Evolutionary conservation across 352 stramenopile species (phyloP).

Genomic region (Phytophthora kernoviae): DNA sequence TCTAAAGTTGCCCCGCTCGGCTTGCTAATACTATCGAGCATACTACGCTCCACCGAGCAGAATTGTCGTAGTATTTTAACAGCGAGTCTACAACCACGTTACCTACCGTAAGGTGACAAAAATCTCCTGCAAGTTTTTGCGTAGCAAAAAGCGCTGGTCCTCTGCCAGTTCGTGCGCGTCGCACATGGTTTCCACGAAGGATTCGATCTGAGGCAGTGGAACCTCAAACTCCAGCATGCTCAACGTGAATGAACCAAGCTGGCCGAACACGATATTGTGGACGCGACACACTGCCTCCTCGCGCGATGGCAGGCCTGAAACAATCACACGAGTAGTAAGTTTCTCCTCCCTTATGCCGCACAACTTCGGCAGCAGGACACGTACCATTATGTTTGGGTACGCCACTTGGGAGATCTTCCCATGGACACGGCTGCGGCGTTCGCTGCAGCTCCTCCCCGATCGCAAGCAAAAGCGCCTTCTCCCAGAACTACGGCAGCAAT

Average conservation of each 20-base stretch:
- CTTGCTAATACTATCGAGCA: no score
- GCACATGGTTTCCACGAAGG: conserved; percentile 89
- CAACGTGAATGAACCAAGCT: conserved; percentile 84
- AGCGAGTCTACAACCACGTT: no score
- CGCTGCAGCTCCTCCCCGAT: conserved; percentile 85
- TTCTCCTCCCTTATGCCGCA: not conserved
- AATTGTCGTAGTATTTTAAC: no score
- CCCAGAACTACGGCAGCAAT: conserved; percentile 63
- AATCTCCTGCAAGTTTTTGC: conserved; percentile 83
- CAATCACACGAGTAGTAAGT: not conserved
- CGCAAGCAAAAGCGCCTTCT: conserved; percentile 82
- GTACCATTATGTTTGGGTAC: conserved; percentile 53
- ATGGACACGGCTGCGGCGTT: conserved; percentile 72
- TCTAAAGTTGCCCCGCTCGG: no score
- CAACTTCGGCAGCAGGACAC: conserved; percentile 3
- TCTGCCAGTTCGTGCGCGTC: conserved; percentile 86
- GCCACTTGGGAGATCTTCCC: conserved; percentile 77
- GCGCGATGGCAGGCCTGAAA: conserved; percentile 54
- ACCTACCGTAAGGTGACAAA: conserved; percentile 36
- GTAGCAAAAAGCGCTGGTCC: conserved; percentile 82
- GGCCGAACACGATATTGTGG: conserved; percentile 90
- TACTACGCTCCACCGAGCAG: no score
- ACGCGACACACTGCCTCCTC: conserved; percentile 84
- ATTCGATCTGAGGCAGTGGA: conserved; percentile 76
- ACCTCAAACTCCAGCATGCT: conserved; percentile 91